These are phyloP conservation scores for Arctium minus DNA, from an alignment of 129 eudicot species.

Conservation along the genomic window DNA sequence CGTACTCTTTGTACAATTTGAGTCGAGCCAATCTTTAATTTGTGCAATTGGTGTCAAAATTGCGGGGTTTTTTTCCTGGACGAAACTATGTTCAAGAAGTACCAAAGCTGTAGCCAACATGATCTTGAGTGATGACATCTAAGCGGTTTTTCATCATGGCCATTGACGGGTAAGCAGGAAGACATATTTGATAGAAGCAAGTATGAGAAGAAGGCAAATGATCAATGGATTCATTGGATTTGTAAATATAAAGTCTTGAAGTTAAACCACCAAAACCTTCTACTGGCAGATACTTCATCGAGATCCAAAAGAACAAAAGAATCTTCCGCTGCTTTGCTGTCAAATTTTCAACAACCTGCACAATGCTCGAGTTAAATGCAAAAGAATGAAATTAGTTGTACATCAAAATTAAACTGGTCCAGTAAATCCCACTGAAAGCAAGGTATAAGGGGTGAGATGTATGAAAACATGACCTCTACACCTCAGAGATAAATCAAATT, in stretches of 20 bases:
- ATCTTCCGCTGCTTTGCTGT: slow-evolving; percentile 50
- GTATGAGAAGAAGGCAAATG: slow-evolving; percentile 85
- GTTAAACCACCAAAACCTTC: slow-evolving; percentile 84
- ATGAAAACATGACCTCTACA: no score
- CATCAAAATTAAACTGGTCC: not conserved
- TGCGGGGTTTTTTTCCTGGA: not conserved
- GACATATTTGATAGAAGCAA: slow-evolving; percentile 63
- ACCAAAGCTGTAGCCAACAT: slow-evolving; percentile 88
- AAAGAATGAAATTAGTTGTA: no score
- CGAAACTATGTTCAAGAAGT: slow-evolving; percentile 1
- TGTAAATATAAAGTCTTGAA: slow-evolving; percentile 60
- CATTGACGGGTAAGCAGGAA: slow-evolving; percentile 66
- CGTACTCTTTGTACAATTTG: not conserved
- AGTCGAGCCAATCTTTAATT: no score
- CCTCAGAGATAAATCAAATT: no score
- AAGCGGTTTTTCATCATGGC: slow-evolving; percentile 57
- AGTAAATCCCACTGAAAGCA: not conserved
- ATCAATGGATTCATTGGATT: slow-evolving; percentile 39
- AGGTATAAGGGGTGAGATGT: not conserved
- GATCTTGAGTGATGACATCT: slow-evolving; percentile 62
- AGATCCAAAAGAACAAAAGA: slow-evolving; percentile 90
- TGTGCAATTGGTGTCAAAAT: not conserved
- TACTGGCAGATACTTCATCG: slow-evolving; percentile 66
- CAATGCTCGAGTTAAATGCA: slow-evolving; percentile 22
- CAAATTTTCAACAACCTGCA: slow-evolving; percentile 35